These are phyloP conservation scores for Yamadazyma atmosphaerica DNA, from an alignment of 1,139 yeast genomes.

Conservation along the genomic window DNA sequence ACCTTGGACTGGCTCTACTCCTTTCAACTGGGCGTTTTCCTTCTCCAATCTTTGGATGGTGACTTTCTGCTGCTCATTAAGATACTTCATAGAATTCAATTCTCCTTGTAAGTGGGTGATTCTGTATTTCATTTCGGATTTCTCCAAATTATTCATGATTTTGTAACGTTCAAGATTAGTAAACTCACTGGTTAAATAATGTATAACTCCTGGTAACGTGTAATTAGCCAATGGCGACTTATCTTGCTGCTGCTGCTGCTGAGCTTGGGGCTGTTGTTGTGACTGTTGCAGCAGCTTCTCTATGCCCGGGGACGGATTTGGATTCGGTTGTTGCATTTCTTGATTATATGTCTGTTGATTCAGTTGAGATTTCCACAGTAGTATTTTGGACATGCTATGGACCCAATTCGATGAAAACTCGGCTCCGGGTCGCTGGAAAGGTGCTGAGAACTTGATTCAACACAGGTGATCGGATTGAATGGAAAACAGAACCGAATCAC, in stretches of 20 bases:
- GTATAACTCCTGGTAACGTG: slow-evolving; percentile 65
- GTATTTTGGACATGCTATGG: slow-evolving; percentile 8
- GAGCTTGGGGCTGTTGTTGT: slow-evolving; percentile 12
- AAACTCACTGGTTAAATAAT: slow-evolving; percentile 60
- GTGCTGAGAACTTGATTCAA: no score
- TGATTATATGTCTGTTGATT: background rate
- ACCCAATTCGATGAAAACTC: no score
- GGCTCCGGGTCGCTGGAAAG: no score
- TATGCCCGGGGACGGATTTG: background rate
- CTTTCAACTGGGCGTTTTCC: slow-evolving; percentile 8
- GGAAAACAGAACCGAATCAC: no score
- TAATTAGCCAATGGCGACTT: slow-evolving; percentile 35
- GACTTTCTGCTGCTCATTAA: slow-evolving; percentile 35
- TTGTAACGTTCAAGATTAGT: slow-evolving; percentile 58
- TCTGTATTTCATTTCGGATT: slow-evolving; percentile 55
- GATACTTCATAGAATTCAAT: slow-evolving; percentile 42
- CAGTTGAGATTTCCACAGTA: slow-evolving; percentile 15
- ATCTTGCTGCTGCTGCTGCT: slow-evolving; percentile 14
- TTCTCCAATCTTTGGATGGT: slow-evolving; percentile 31
- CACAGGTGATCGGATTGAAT: no score
- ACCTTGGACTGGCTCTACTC: slow-evolving; percentile 5
- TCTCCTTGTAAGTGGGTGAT: slow-evolving; percentile 58
- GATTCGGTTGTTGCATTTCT: slow-evolving; percentile 3
- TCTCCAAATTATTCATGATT: slow-evolving; percentile 56
- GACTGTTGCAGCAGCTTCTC: slow-evolving; percentile 12